Evolutionary conservation across 2,329 filamentous ascomycete species (phyloP).

Genomic region (Colletotrichum echinochloae): DNA sequence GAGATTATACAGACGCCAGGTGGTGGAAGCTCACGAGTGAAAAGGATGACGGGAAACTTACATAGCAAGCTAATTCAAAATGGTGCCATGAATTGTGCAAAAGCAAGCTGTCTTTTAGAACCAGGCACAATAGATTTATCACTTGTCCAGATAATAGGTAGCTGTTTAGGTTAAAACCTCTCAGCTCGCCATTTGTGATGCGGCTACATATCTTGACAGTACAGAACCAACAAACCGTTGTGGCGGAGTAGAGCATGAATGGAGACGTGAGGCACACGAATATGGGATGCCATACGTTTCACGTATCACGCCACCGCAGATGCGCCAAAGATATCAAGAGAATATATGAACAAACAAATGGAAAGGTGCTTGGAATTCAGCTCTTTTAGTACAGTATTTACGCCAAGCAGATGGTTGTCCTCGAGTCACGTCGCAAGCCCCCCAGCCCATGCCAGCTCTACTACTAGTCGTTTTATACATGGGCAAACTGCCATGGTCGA

Average conservation of each 20-base stretch:
- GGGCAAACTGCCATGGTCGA: conserved; percentile 44
- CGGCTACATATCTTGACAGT: not conserved
- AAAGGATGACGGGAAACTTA: not conserved
- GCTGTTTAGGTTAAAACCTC: too few species aligned
- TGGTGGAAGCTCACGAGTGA: not conserved
- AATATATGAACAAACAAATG: conserved; percentile 40
- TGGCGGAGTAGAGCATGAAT: not conserved
- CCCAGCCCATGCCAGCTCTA: conserved; percentile 47
- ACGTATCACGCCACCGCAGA: not conserved
- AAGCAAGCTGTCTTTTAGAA: conserved; percentile 26
- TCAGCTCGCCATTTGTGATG: not conserved
- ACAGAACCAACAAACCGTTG: not conserved
- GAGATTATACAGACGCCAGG: not conserved
- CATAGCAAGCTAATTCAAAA: conserved; percentile 12
- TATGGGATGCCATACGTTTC: too few species aligned
- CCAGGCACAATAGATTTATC: conserved; percentile 15
- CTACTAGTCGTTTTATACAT: conserved; percentile 51
- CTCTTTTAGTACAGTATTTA: conserved; percentile 60
- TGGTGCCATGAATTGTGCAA: conserved; percentile 18
- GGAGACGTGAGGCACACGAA: not conserved
- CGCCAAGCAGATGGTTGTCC: conserved; percentile 47
- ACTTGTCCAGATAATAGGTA: not conserved
- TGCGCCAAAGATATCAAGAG: not conserved
- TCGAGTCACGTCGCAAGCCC: conserved; percentile 49
- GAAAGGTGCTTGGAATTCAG: conserved; percentile 51